Evolutionary conservation across 75 land plant genomes (phyloP).

Genomic region (Gnetum montanum): DNA sequence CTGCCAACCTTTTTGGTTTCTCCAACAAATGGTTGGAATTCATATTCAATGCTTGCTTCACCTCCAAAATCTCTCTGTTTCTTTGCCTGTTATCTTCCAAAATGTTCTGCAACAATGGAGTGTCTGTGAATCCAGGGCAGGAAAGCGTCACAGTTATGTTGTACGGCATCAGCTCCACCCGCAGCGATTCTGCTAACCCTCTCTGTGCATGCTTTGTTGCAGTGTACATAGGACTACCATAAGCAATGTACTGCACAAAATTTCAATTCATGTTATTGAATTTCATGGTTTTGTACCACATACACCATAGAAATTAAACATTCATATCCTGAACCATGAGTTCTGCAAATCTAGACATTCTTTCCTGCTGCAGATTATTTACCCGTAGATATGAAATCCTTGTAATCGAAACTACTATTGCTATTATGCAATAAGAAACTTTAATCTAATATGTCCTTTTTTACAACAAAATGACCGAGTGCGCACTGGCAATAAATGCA

Average conservation of each 20-base stretch:
- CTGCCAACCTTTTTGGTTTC: constrained; percentile 14
- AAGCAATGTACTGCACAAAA: constrained; percentile 14
- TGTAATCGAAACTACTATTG: too few species aligned
- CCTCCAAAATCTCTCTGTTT: neutral
- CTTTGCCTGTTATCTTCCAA: constrained; percentile 1
- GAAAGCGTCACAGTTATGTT: constrained; percentile 12
- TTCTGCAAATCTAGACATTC: too few species aligned
- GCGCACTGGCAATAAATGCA: too few species aligned
- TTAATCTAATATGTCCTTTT: too few species aligned
- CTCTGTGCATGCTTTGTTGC: constrained; percentile 18
- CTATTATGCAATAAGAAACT: too few species aligned
- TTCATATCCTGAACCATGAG: too few species aligned
- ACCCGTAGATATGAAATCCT: too few species aligned
- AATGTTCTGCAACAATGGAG: constrained; percentile 17
- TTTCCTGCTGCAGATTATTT: too few species aligned
- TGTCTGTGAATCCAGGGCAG: constrained; percentile 19
- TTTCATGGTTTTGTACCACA: too few species aligned
- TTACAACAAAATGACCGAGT: too few species aligned
- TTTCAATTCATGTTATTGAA: too few species aligned
- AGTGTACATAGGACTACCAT: constrained; percentile 21
- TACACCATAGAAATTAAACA: too few species aligned
- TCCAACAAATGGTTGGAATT: neutral
- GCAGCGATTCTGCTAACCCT: constrained; percentile 17
- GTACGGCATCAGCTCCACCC: constrained; percentile 17
- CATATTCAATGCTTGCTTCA: constrained; percentile 8